Percentiles rank a stretch among this genome's conserved stretches.
Evolutionary conservation across 1,139 yeast genomes (phyloP).

Genomic region (Pichia sp.): DNA sequence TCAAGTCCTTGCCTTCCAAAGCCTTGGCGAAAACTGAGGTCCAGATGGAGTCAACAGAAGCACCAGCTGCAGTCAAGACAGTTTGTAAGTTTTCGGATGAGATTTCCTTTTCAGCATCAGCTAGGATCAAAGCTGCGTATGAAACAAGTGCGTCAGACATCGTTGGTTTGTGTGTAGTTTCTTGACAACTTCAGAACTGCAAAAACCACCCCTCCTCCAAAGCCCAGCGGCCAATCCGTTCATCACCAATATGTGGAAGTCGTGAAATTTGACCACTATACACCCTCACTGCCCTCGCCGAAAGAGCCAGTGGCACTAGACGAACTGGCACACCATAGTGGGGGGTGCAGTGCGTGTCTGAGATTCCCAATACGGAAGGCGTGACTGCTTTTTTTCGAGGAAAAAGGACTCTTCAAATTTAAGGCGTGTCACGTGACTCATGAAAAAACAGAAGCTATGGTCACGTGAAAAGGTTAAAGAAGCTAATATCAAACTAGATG

Average conservation of each 20-base stretch:
- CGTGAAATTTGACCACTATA: neutral
- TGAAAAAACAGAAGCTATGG: neutral
- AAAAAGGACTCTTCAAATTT: neutral
- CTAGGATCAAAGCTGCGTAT: conserved; percentile 95
- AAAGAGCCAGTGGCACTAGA: neutral
- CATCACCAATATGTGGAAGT: neutral
- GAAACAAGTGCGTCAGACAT: conserved; percentile 69
- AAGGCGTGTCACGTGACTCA: neutral
- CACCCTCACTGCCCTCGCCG: neutral
- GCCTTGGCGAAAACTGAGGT: conserved; percentile 95
- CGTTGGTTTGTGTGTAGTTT: neutral
- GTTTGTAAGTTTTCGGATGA: conserved; percentile 87
- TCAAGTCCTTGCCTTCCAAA: conserved; percentile 92
- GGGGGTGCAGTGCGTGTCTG: neutral
- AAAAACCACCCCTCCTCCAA: neutral
- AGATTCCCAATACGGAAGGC: neutral
- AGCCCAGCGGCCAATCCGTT: neutral
- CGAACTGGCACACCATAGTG: too few relatives aligned
- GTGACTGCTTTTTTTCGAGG: conserved; percentile 2
- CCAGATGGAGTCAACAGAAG: conserved; percentile 85
- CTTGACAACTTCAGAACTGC: neutral
- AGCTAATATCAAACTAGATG: too few relatives aligned
- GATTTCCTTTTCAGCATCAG: conserved; percentile 95
- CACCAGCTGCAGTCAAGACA: conserved; percentile 86
- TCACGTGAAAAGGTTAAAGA: too few relatives aligned